Base-by-base conservation (phyloP, 805 yeast genomes). In the Kluyveromyces nonfermentans region DNA sequence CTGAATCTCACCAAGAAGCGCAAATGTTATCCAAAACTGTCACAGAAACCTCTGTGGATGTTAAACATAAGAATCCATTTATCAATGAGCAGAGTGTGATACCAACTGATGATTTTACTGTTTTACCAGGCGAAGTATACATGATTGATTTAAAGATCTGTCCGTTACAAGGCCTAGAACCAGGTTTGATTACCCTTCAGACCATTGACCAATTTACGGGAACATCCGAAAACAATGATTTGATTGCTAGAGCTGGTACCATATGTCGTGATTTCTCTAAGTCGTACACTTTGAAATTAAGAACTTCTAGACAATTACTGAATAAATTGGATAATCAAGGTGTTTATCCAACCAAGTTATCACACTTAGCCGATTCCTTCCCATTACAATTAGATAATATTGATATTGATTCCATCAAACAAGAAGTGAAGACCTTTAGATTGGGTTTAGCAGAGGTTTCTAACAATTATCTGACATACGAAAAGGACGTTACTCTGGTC, bases 291-390 rank as follows among this genome's bases (percentile, higher is more conserved):
- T 74, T 90, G 59, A 87, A 82, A 59, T 70, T 90, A 54, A 80
- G 75, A 59, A 72, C 85, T 19, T 73, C 95, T 8, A 78, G 95
- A 63, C 74, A 73, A 48, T 71, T 88, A 44, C 71, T 89, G 51
- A 71, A 78, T 30, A 75, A 75, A 47, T 76, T 86, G 51, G 96
- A 88, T 64, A 77, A 75, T 52, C 69, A 75, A 39, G 85, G 96
- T 21, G 97, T 93, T 30, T 90, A 78, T 64, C 97, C 98, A 45
- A 86, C 90, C 72, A 90, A 87, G 65, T 72, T 89, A 52, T 72
- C 87, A 33, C 82, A 85, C 65, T 67, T 85, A 38, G 74, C 86
- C 14, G 69, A 71, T 19, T 55, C 64, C 34, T 82, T 81, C 73
- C 89, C 89, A 44, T 63, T 81, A 19, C 65, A 74, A 38, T 57